phyloP scores from a whole-genome alignment of 345 rosid genomes.

The Fremontodendron californicum region DNA sequence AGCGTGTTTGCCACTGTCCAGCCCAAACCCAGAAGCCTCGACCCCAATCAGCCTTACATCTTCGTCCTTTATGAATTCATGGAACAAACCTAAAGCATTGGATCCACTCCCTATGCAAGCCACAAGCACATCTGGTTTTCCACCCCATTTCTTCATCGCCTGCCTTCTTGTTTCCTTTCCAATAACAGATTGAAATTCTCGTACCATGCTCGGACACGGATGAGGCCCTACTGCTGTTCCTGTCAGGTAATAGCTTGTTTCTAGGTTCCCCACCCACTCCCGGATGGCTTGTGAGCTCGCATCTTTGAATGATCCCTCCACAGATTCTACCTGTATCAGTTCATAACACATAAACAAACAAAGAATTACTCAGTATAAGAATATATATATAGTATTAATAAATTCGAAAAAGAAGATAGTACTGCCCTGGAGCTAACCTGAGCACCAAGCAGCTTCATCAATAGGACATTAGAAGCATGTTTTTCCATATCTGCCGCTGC shows the following conservation, averaged over 20 bases:
- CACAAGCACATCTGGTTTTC: slow-evolving; percentile 69
- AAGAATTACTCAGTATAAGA: background rate
- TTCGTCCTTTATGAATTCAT: slow-evolving; percentile 55
- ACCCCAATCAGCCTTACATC: slow-evolving; percentile 73
- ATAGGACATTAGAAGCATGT: slow-evolving; percentile 51
- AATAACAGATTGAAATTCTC: slow-evolving; percentile 77
- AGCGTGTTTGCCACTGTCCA: slow-evolving; percentile 65
- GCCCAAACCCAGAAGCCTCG: slow-evolving; percentile 78
- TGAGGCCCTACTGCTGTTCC: slow-evolving; percentile 84
- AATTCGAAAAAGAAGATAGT: too few relatives aligned
- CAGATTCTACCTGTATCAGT: slow-evolving; percentile 42
- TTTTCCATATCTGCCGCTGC: slow-evolving; percentile 56
- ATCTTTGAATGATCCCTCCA: slow-evolving; percentile 58
- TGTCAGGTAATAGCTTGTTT: slow-evolving; percentile 37
- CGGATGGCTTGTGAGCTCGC: slow-evolving; percentile 78
- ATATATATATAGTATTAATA: too few relatives aligned
- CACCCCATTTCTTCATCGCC: slow-evolving; percentile 76
- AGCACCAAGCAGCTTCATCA: slow-evolving; percentile 65
- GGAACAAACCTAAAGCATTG: slow-evolving; percentile 75
- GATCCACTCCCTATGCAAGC: slow-evolving; percentile 88
- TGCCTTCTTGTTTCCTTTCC: slow-evolving; percentile 81
- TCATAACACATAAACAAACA: too few relatives aligned
- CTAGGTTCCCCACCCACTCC: slow-evolving; percentile 50
- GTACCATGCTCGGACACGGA: slow-evolving; percentile 68
- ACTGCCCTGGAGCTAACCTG: slow-evolving; percentile 25